phyloP scores from a whole-genome alignment of 164 flowering plant genomes.

The Malania oleifera region DNA sequence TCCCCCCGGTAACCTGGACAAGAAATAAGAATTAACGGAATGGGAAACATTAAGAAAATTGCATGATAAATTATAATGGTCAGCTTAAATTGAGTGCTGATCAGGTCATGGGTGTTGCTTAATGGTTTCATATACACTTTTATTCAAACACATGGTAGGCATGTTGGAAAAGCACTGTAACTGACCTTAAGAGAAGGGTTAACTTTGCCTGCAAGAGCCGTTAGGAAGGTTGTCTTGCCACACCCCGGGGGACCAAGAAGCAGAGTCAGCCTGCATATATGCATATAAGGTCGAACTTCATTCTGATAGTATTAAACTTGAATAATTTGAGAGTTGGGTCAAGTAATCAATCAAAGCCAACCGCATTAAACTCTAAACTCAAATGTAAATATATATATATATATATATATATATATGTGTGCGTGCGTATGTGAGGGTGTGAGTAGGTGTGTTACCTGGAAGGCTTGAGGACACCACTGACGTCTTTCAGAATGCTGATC shows the following conservation, averaged over 20 bases:
- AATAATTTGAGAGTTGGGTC: too few species aligned
- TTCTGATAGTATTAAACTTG: too few species aligned
- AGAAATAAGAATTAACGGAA: neutral
- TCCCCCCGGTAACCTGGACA: constrained; percentile 39
- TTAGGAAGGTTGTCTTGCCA: constrained; percentile 34
- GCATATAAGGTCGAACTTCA: too few species aligned
- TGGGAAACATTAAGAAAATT: neutral
- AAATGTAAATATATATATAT: neutral
- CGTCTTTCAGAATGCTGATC: constrained; percentile 40
- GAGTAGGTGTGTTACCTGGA: constrained; percentile 28
- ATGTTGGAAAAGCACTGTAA: neutral
- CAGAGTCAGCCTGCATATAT: constrained; percentile 34
- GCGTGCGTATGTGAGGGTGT: neutral
- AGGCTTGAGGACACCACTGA: constrained; percentile 60
- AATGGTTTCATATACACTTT: too few species aligned
- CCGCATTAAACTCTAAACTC: constrained; percentile 1
- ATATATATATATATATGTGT: neutral
- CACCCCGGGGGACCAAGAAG: constrained; percentile 42
- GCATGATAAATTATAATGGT: too few species aligned
- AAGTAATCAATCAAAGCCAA: too few species aligned
- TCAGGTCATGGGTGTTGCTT: too few species aligned
- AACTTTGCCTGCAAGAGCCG: constrained; percentile 30
- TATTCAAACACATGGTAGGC: too few species aligned
- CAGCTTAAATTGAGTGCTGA: too few species aligned
- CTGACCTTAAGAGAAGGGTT: constrained; percentile 29